Conservation (phyloP, 257 asterid genomes). For the Jaltomata sinuosa region DNA sequence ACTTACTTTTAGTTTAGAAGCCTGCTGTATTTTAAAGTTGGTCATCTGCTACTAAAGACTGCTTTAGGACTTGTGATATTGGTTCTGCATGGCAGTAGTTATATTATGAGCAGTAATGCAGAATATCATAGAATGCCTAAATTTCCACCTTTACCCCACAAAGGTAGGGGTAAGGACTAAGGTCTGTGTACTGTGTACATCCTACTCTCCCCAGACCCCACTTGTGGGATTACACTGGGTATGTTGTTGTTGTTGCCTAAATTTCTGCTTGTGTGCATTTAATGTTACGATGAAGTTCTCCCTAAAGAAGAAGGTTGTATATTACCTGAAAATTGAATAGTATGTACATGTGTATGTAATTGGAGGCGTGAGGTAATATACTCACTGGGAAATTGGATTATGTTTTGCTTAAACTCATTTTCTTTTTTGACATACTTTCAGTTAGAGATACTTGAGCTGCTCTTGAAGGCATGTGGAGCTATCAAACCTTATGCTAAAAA, state of each 20-base stretch:
- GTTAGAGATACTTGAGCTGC: slow-evolving; percentile 71
- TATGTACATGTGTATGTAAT: neutral
- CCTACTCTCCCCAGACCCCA: too few species aligned
- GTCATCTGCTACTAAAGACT: neutral
- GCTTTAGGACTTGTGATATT: neutral
- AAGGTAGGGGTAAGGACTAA: too few species aligned
- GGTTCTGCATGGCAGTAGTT: neutral
- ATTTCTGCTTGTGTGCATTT: too few species aligned
- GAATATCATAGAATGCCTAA: neutral
- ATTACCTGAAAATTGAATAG: neutral
- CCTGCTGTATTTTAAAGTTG: neutral
- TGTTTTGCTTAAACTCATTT: neutral
- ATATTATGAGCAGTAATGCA: neutral
- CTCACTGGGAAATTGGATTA: neutral
- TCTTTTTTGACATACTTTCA: slow-evolving; percentile 26
- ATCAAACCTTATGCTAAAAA: slow-evolving; percentile 38
- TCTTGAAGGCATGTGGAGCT: slow-evolving; percentile 72
- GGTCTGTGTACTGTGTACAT: too few species aligned
- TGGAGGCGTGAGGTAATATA: neutral
- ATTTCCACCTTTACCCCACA: too few species aligned
- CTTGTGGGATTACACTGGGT: too few species aligned
- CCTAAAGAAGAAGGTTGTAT: neutral
- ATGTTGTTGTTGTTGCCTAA: too few species aligned
- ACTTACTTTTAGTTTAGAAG: neutral
- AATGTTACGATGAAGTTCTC: neutral